Conservation (phyloP, 495 filamentous ascomycete genomes). For the Talaromyces stipitatus region DNA sequence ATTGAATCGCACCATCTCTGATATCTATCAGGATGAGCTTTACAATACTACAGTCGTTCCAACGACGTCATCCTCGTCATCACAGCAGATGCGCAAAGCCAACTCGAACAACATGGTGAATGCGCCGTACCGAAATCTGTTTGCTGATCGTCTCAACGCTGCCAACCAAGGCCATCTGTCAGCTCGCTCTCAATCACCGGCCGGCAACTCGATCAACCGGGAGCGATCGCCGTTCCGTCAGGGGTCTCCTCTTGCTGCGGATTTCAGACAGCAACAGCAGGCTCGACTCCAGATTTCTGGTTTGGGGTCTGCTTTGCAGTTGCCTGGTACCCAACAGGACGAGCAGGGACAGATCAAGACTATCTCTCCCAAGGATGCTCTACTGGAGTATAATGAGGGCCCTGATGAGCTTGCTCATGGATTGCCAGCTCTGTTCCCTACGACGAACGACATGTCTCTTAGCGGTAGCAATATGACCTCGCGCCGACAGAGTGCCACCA, state of each 20-base stretch:
- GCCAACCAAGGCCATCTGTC: constrained; percentile 67
- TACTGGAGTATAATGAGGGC: constrained; percentile 73
- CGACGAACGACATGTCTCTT: constrained; percentile 36
- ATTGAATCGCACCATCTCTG: constrained; percentile 77
- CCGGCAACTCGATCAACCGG: constrained; percentile 43
- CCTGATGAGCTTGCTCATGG: constrained; percentile 51
- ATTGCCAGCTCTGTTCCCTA: constrained; percentile 60
- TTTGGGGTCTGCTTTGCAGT: constrained; percentile 33
- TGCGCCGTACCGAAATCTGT: constrained; percentile 54
- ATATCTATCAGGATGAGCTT: constrained; percentile 77
- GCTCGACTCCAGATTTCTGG: constrained; percentile 21
- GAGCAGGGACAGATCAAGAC: constrained; percentile 55
- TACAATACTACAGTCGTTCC: constrained; percentile 63
- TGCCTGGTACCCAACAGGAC: constrained; percentile 21
- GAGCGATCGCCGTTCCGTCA: constrained; percentile 79
- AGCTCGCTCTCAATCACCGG: constrained; percentile 50
- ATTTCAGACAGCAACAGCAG: constrained; percentile 16
- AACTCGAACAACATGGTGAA: constrained; percentile 29
- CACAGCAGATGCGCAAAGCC: constrained; percentile 25
- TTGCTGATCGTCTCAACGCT: constrained; percentile 67
- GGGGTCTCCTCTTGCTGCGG: constrained; percentile 56
- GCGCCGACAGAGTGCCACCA: constrained; percentile 39
- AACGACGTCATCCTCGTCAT: constrained; percentile 26
- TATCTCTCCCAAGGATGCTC: constrained; percentile 91
- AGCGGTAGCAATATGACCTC: constrained; percentile 29